A percentile compares a stretch with the other conserved stretches of the same genome.
phyloP scores from a whole-genome alignment of 441 rosid genomes.

The Cnidoscolus chayamansa region DNA sequence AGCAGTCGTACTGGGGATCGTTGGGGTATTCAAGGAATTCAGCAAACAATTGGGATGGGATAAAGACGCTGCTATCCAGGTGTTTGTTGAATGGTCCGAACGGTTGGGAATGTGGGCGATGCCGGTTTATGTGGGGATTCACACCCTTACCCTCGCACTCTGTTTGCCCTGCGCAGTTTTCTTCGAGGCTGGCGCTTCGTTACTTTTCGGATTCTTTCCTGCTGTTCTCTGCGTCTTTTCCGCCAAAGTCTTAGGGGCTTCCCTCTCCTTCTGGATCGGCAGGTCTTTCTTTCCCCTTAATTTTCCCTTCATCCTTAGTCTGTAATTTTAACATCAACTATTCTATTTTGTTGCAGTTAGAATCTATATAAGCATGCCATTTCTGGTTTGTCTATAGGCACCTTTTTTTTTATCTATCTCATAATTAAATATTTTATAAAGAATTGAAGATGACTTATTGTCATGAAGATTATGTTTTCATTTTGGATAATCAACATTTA shows the following conservation, averaged over 20 bases:
- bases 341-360: no score
- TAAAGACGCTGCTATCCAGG: slow-evolving; percentile 47
- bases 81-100: slow-evolving; percentile 51
- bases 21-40: slow-evolving; percentile 38
- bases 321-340: no score
- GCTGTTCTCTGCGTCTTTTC: slow-evolving; percentile 74
- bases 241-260: slow-evolving; percentile 81
- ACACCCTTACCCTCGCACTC: slow-evolving; percentile 65
- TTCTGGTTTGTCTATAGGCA: neutral
- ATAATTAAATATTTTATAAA: neutral
- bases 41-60: slow-evolving; percentile 52
- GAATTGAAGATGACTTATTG: neutral
- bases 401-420: neutral
- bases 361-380: neutral
- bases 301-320: no score
- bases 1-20: slow-evolving; percentile 31
- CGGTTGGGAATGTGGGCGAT: slow-evolving; percentile 83
- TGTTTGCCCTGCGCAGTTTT: slow-evolving; percentile 85
- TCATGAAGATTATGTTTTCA: neutral
- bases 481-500: neutral
- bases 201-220: slow-evolving; percentile 75
- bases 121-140: slow-evolving; percentile 68
- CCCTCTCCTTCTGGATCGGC: slow-evolving; percentile 90
- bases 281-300: slow-evolving; percentile 37
- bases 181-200: slow-evolving; percentile 83